Base-by-base conservation (phyloP, 1,139 yeast species). In the Tardiomyces blankii region DNA sequence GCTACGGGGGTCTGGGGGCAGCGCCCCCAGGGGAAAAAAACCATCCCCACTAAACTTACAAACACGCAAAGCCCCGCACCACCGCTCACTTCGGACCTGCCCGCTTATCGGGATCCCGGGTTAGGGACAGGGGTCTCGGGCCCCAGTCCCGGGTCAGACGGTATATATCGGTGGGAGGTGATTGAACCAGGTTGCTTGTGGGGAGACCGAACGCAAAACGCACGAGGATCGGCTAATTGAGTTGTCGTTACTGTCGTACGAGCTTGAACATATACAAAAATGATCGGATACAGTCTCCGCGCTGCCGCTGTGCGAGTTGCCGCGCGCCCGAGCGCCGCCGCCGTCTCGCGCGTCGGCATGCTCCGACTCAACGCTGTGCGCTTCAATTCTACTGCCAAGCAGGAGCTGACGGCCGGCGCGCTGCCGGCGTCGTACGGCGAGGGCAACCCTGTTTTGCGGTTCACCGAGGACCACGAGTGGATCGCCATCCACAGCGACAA, bases 381-480 rank as follows among this genome's bases (percentile, higher is more conserved):
- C 4, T 30, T 30, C 16, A 14, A 12, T 9, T 30, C 35, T 30
- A 30, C 16, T 11, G 35, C 9, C 35, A 12, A 12, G 16, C 78
- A 74, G 62, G 68, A 66, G 52, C 61, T 80, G 53, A 76, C 75
- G 64, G 67, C 72, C 43, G 71, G 70, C 35, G 72, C 83, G 7
- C 68, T 70, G 50, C 81, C 73, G 38, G 71, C 68, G 65, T 72
- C 71, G 52, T 75, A 76, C 64, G 68, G 78, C 45, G 63, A 55
- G 39, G 52, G 53, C 39, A 48, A 48, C 41, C 66, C 66, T 33
- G 43, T 49, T 21, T 75, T 84, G 54, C 80, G 77, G 66, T 89
- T 78, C 72, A 86, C 98, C 16, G 70, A 73, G 46, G 96, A 91
- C 61, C 99, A 91, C 70, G 99, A 91, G 70, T 91, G 97, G 96